phyloP scores from a whole-genome alignment of 306 rosid species.

The Acacia acuminata region DNA sequence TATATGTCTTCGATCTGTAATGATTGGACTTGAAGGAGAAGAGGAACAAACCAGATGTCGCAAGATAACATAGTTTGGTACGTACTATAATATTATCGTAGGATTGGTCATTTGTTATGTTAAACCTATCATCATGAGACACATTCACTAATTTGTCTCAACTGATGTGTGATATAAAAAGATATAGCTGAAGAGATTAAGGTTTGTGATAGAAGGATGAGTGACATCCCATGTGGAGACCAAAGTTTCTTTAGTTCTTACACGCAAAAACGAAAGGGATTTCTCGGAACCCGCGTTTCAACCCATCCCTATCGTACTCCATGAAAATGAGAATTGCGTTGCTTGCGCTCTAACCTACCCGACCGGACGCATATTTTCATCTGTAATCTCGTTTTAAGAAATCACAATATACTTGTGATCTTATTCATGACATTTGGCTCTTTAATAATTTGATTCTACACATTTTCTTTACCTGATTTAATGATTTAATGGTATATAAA shows the following conservation, averaged over 20 bases:
- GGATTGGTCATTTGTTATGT: constrained; percentile 27
- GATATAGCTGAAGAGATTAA: constrained; percentile 1
- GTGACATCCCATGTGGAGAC: constrained; percentile 54
- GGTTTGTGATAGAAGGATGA: constrained; percentile 27
- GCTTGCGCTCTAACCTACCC: constrained; percentile 3
- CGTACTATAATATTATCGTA: constrained; percentile 12
- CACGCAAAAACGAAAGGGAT: constrained; percentile 43
- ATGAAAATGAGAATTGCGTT: constrained; percentile 24
- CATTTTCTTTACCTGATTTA: no score
- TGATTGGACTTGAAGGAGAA: constrained; percentile 13
- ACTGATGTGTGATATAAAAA: background rate
- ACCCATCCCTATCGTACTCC: constrained; percentile 35
- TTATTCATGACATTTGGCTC: constrained; percentile 26
- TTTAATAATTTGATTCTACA: background rate
- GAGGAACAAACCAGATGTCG: constrained; percentile 33
- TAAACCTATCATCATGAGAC: constrained; percentile 8
- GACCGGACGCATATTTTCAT: background rate
- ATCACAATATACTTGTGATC: constrained; percentile 17
- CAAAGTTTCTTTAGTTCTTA: constrained; percentile 37
- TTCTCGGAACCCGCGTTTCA: constrained; percentile 54
- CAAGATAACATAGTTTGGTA: constrained; percentile 37
- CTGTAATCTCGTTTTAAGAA: constrained; percentile 26
- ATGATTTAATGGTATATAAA: no score
- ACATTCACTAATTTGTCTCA: constrained; percentile 15
- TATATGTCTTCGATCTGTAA: constrained; percentile 39